Conservation (phyloP, 768 basidiomycete genomes). For the Hemileccinum rubropunctum region DNA sequence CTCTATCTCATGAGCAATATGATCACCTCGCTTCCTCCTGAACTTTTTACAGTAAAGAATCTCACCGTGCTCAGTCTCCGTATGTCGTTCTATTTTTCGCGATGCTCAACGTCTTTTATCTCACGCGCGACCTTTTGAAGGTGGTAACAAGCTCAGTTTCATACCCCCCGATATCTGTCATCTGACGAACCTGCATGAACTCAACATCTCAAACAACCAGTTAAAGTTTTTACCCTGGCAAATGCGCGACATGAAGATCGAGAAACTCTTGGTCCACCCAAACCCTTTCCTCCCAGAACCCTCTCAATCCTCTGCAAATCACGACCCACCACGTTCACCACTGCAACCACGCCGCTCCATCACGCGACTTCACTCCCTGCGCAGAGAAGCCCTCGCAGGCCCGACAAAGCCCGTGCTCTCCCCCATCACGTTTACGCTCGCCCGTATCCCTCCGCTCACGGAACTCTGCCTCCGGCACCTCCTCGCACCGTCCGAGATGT, state of each 20-base stretch:
- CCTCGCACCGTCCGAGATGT: constrained; percentile 24
- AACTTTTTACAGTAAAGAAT: constrained; percentile 54
- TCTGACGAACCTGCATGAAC: constrained; percentile 51
- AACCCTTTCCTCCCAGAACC: constrained; percentile 56
- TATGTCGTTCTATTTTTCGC: constrained; percentile 34
- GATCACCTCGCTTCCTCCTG: constrained; percentile 52
- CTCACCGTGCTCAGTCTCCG: constrained; percentile 63
- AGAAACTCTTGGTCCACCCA: constrained; percentile 45
- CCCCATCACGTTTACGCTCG: constrained; percentile 17
- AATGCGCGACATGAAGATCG: constrained; percentile 55
- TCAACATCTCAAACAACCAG: constrained; percentile 61
- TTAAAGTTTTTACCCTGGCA: constrained; percentile 64
- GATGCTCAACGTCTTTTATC: neutral
- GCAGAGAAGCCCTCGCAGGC: neutral
- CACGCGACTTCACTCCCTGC: constrained; percentile 7
- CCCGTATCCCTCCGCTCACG: constrained; percentile 28
- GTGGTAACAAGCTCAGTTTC: constrained; percentile 50
- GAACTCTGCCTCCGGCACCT: constrained; percentile 41
- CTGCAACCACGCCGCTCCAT: constrained; percentile 13
- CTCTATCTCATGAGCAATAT: constrained; percentile 55
- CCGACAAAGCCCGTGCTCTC: constrained; percentile 17
- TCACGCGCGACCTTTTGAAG: constrained; percentile 31
- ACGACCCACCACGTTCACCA: neutral
- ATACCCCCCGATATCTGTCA: constrained; percentile 63
- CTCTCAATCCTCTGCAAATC: constrained; percentile 12